Percentiles rank a stretch among this genome's conserved stretches.
phyloP scores from a whole-genome alignment of 2,329 filamentous ascomycete genomes.

The Aspergillus novoparasiticus region DNA sequence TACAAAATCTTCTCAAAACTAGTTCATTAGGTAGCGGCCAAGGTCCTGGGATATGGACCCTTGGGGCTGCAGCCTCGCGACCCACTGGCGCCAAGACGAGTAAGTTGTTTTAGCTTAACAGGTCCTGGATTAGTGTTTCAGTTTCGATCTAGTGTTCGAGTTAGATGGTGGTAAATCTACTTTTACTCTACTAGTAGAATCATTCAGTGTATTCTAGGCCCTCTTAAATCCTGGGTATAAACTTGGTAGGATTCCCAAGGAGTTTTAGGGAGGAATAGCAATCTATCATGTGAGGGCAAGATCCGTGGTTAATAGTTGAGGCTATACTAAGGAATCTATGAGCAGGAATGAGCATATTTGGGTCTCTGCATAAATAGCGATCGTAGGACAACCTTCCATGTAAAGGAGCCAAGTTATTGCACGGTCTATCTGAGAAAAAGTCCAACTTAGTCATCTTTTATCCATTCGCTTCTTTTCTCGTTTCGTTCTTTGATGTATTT shows the following conservation, averaged over 20 bases:
- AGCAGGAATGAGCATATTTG: slow-evolving; percentile 1
- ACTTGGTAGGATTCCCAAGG: slow-evolving; percentile 1
- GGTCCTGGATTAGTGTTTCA: neutral
- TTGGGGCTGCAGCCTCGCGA: neutral
- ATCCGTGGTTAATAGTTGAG: neutral
- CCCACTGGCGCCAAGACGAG: neutral
- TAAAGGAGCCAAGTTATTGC: neutral
- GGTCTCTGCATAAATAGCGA: neutral
- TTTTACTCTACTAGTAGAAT: neutral
- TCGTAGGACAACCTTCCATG: neutral
- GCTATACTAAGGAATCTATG: neutral
- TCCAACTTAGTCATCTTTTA: neutral
- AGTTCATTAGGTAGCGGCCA: neutral
- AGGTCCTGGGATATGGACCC: neutral
- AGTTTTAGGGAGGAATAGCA: neutral
- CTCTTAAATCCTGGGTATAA: neutral
- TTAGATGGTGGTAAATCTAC: neutral
- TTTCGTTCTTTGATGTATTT: neutral
- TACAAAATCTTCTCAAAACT: neutral
- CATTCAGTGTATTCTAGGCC: neutral
- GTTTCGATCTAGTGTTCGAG: neutral
- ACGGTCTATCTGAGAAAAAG: neutral
- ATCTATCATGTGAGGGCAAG: neutral
- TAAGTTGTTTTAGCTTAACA: neutral
- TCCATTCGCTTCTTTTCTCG: neutral